Percentiles rank a stretch among this genome's conserved stretches.
These are phyloP conservation scores for Boletus pseudopeckii DNA, from an alignment of 768 basidiomycete species.

Conservation along the genomic window DNA sequence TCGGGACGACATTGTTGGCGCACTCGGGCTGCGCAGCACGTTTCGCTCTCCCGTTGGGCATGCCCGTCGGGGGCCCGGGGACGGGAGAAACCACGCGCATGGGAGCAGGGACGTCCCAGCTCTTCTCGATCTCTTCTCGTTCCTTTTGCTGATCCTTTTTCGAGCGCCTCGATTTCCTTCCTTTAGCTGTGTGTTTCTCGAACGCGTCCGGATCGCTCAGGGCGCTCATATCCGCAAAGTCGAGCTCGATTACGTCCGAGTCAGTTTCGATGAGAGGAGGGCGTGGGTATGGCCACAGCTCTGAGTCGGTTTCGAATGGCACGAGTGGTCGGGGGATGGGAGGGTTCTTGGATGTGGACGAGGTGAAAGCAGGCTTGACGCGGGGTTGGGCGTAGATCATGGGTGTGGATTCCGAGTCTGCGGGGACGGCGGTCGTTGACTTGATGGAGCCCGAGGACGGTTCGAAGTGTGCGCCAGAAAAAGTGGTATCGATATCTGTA, in stretches of 20 bases:
- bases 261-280: slow-evolving; percentile 37
- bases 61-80: background rate
- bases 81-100: slow-evolving; percentile 17
- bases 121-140: slow-evolving; percentile 52
- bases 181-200: slow-evolving; percentile 30
- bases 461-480: slow-evolving; percentile 7
- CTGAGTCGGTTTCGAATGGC: slow-evolving; percentile 62
- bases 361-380: background rate
- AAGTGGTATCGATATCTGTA: slow-evolving; percentile 1
- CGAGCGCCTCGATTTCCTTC: slow-evolving; percentile 21
- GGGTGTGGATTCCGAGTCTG: slow-evolving; percentile 8
- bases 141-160: slow-evolving; percentile 39
- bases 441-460: background rate
- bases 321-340: slow-evolving; percentile 42
- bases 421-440: background rate
- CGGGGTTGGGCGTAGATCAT: slow-evolving; percentile 15
- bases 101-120: slow-evolving; percentile 54
- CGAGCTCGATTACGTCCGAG: slow-evolving; percentile 69
- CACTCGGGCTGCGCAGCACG: slow-evolving; percentile 5
- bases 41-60: slow-evolving; percentile 28
- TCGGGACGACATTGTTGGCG: background rate
- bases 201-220: slow-evolving; percentile 67
- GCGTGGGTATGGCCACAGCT: slow-evolving; percentile 69
- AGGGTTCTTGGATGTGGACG: slow-evolving; percentile 15
- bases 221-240: slow-evolving; percentile 70